A percentile compares a stretch with the other conserved stretches of the same genome.
phyloP scores from a whole-genome alignment of 768 basidiomycete genomes.

The Boletus rubescentipes region DNA sequence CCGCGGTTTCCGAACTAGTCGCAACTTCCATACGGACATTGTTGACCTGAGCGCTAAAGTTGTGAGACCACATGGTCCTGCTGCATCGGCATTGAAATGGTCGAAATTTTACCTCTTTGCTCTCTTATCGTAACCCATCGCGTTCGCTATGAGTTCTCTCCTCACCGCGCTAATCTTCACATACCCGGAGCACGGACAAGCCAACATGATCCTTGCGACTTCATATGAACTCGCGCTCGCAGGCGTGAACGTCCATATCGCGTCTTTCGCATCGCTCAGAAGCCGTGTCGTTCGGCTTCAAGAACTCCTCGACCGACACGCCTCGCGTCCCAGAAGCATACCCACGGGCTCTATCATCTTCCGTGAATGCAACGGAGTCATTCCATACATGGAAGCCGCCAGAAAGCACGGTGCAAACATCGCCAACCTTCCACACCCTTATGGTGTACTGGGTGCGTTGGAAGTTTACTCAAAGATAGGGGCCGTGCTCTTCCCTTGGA shows the following conservation, averaged over 20 bases:
- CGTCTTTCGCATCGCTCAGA: conserved; percentile 4
- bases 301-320: neutral
- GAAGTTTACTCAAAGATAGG: neutral
- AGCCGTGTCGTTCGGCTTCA: neutral
- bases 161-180: conserved; percentile 6
- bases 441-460: conserved; percentile 3
- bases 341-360: conserved; percentile 1
- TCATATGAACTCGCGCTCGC: conserved; percentile 9
- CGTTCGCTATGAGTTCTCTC: neutral
- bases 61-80: too few species aligned
- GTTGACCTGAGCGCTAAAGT: too few species aligned
- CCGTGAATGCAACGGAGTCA: neutral
- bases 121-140: too few species aligned
- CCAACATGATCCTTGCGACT: conserved; percentile 1
- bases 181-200: neutral
- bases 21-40: too few species aligned
- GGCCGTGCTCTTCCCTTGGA: neutral
- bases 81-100: too few species aligned
- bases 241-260: neutral
- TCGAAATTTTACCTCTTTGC: too few species aligned
- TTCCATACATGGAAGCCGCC: neutral
- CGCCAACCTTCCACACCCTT: neutral
- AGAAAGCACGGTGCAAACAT: neutral
- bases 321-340: neutral
- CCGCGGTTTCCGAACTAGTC: too few species aligned